Conservation (phyloP, 345 rosid genomes). For the Citrus mangshanensis region DNA sequence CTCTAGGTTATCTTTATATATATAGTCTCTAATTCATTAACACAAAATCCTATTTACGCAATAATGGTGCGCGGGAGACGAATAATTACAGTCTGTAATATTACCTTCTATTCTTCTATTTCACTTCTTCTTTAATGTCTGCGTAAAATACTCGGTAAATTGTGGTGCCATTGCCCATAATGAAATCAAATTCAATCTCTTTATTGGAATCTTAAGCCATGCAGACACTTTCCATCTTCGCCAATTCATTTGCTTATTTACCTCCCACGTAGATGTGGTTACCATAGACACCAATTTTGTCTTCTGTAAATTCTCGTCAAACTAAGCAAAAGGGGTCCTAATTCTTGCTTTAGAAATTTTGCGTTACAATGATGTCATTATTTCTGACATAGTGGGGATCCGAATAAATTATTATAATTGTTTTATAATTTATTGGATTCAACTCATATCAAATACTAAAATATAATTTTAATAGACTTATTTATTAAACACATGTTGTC, state of each 20-base stretch:
- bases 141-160: conserved; percentile 1
- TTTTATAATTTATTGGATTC: too few relatives aligned
- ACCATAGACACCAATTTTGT: conserved; percentile 35
- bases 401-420: too few relatives aligned
- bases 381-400: conserved; percentile 17
- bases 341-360: conserved; percentile 27
- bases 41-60: too few relatives aligned
- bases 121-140: conserved; percentile 16
- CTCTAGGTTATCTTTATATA: not conserved
- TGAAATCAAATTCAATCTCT: conserved; percentile 26
- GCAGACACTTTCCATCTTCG: conserved; percentile 28
- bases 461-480: too few relatives aligned
- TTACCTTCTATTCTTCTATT: conserved; percentile 4
- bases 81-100: conserved; percentile 8
- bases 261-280: conserved; percentile 10
- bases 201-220: conserved; percentile 35
- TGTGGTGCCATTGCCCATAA: not conserved
- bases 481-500: too few relatives aligned
- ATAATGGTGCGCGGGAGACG: conserved; percentile 12
- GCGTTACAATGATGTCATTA: conserved; percentile 34
- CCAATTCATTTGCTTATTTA: conserved; percentile 37
- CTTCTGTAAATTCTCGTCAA: conserved; percentile 32
- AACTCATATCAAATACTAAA: too few relatives aligned
- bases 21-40: too few relatives aligned
- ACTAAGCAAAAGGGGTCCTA: conserved; percentile 16